Base-by-base conservation (phyloP, 345 rosid species). In the Arabis alpina region DNA sequence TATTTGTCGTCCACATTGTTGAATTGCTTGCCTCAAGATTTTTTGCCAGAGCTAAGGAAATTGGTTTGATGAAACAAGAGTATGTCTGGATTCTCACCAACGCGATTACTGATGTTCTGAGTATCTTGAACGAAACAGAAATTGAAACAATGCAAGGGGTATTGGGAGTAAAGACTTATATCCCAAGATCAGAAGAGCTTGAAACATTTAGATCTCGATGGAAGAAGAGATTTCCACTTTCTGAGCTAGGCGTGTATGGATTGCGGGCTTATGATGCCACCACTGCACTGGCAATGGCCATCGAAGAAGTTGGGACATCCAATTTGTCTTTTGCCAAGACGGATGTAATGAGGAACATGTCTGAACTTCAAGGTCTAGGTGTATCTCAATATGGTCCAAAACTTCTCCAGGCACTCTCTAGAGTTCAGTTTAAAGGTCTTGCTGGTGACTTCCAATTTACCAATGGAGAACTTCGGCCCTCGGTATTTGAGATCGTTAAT, bases 71-170 rank as follows among this genome's bases (percentile, higher is more conserved):
- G 85, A 44, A 41, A 6, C 68, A 66, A 37, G 87, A 84, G 3
- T 83, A 73, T 61, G 86, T 42, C 11, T 87, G 84, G 86, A 60
- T 82, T 34, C 47, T 80, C 10, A 81, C 85, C 0, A 82, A 81
- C 9, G 83, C 63, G 0, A 30, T 82, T 8, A 55, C 74, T 0
- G 63, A 69, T 60, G 19, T 14, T 4, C 49, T 77, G 15, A 39
- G 11, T 42, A 1, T 52, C 1, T 13, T 58, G 32, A 64, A 78
- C 8, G 39, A 51, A 2, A 40, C 10, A 0, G 60, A 13, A 0
- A 28, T 77, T 23, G 66, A 72, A 5, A 39, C 85, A 4, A 72
- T 80, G 76, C 82, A 80, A 64, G 90, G 90, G 1, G 77, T 73
- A 1, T 0, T 86, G 13, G 84, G 83, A 3, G 57, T 86, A 3